Conservation (phyloP, 257 asterid genomes). For the Petunia secreta region DNA sequence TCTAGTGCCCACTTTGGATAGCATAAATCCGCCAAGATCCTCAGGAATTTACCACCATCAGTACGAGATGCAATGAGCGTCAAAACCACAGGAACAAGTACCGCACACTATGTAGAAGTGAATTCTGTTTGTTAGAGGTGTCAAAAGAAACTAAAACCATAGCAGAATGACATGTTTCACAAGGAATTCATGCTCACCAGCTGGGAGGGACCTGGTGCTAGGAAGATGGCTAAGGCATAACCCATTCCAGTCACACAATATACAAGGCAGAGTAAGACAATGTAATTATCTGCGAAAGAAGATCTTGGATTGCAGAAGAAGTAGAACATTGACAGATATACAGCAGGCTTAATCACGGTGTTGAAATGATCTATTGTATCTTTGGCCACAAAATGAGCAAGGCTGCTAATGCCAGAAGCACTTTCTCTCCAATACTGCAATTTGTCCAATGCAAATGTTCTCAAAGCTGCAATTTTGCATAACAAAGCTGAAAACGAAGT, state of each 20-base stretch:
- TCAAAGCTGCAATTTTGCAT: slow-evolving; percentile 89
- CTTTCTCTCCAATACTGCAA: slow-evolving; percentile 92
- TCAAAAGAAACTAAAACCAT: slow-evolving; percentile 11
- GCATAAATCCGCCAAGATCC: slow-evolving; percentile 54
- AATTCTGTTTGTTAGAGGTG: background rate
- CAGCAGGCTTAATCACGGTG: slow-evolving; percentile 79
- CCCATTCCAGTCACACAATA: slow-evolving; percentile 93
- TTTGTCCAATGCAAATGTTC: slow-evolving; percentile 89
- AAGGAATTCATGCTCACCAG: slow-evolving; percentile 53
- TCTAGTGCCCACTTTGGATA: slow-evolving; percentile 96
- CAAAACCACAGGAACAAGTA: slow-evolving; percentile 86
- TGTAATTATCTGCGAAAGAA: slow-evolving; percentile 66
- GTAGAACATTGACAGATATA: slow-evolving; percentile 90
- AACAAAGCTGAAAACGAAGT: slow-evolving; percentile 70
- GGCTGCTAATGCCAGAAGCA: slow-evolving; percentile 91
- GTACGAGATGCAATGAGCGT: slow-evolving; percentile 78
- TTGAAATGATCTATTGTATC: slow-evolving; percentile 90
- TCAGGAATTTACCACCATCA: slow-evolving; percentile 48
- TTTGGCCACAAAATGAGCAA: slow-evolving; percentile 86
- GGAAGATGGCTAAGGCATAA: slow-evolving; percentile 82
- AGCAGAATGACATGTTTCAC: slow-evolving; percentile 1
- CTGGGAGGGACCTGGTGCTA: slow-evolving; percentile 93
- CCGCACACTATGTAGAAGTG: slow-evolving; percentile 62
- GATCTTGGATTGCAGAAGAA: slow-evolving; percentile 94
- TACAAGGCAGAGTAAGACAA: slow-evolving; percentile 84